Conservation (phyloP, 495 filamentous ascomycete genomes). For the Cladorrhinum samala region DNA sequence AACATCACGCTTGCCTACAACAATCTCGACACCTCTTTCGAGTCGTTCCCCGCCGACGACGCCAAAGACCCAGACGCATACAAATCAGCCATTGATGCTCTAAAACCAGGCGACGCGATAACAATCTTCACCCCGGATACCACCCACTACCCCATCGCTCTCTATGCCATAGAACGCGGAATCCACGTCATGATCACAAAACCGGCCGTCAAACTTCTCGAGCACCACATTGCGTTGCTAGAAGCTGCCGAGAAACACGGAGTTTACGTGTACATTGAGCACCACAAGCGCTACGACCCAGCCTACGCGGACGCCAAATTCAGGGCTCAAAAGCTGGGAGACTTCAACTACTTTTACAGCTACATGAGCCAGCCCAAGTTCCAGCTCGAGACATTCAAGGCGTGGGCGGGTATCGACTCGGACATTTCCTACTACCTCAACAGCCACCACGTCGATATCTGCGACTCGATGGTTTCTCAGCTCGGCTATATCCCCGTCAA, state of each 20-base stretch:
- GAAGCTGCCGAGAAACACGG: constrained; percentile 63
- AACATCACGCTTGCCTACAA: constrained; percentile 90
- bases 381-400: constrained; percentile 92
- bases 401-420: constrained; percentile 85
- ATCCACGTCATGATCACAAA: constrained; percentile 94
- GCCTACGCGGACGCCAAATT: constrained; percentile 82
- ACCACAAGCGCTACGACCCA: constrained; percentile 93
- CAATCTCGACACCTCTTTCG: constrained; percentile 73
- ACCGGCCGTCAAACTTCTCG: constrained; percentile 80
- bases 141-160: constrained; percentile 89
- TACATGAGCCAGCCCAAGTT: constrained; percentile 95
- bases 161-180: constrained; percentile 81
- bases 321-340: constrained; percentile 66
- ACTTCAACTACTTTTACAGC: constrained; percentile 97
- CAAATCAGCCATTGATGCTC: constrained; percentile 80
- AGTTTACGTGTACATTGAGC: constrained; percentile 91
- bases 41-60: constrained; percentile 70
- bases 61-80: constrained; percentile 72
- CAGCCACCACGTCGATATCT: constrained; percentile 87
- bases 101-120: constrained; percentile 79
- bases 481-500: constrained; percentile 65
- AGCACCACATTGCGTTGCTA: constrained; percentile 69
- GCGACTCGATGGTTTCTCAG: constrained; percentile 75
- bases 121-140: constrained; percentile 96
- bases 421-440: constrained; percentile 96